Conservation (phyloP, 352 stramenopile genomes). For the Phytophthora europaea region DNA sequence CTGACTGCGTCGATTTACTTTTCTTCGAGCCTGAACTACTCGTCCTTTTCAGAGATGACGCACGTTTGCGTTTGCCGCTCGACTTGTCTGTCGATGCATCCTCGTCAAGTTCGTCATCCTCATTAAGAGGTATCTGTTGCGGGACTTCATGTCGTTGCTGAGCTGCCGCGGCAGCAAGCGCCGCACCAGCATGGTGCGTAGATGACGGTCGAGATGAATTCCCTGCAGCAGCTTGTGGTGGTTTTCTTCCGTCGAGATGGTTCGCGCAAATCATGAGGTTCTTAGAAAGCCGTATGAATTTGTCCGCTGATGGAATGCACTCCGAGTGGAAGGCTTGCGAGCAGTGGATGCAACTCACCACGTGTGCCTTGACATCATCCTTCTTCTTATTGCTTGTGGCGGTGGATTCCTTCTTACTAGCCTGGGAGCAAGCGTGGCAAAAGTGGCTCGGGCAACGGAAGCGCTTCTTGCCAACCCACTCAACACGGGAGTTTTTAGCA, state of each 20-base stretch:
- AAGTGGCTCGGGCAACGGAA: constrained; percentile 94
- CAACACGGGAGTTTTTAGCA: constrained; percentile 73
- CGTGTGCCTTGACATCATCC: constrained; percentile 21
- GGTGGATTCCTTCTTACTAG: constrained; percentile 17
- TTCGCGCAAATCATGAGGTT: constrained; percentile 92
- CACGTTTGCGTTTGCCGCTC: constrained; percentile 48
- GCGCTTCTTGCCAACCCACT: constrained; percentile 90
- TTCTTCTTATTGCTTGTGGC: constrained; percentile 57
- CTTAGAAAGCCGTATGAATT: constrained; percentile 86
- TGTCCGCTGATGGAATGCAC: constrained; percentile 80
- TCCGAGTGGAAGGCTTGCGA: constrained; percentile 81
- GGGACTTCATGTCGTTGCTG: constrained; percentile 39
- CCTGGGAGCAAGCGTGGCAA: constrained; percentile 78
- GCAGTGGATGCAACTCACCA: constrained; percentile 92
- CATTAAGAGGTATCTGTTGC: constrained; percentile 40
- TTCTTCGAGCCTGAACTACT: constrained; percentile 30
- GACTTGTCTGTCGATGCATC: constrained; percentile 9
- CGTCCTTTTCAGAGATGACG: constrained; percentile 17
- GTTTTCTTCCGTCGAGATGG: constrained; percentile 71
- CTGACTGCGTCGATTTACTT: constrained; percentile 23
- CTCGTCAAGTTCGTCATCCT: constrained; percentile 39
- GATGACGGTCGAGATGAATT: constrained; percentile 1
- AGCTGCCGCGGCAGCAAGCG: constrained; percentile 31
- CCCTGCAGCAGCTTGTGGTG: constrained; percentile 17
- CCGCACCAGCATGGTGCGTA: constrained; percentile 19